A percentile compares a stretch with the other conserved stretches of the same genome.
Conservation (phyloP, 2,329 filamentous ascomycete genomes). For the Pseudohalonectria lignicola region DNA sequence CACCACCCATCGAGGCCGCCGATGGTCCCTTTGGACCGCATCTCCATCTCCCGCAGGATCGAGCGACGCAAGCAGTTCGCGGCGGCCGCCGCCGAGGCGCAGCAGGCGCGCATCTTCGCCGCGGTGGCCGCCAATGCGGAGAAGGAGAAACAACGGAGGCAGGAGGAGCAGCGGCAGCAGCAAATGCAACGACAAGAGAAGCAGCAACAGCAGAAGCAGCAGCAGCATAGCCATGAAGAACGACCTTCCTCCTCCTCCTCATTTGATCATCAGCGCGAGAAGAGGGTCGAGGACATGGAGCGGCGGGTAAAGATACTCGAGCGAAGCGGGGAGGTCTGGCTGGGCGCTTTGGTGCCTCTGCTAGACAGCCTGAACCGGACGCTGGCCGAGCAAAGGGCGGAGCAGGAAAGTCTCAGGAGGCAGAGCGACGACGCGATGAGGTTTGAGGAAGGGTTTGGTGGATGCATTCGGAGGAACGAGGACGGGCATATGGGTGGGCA, state of each 20-base stretch:
- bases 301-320: constrained; percentile 1
- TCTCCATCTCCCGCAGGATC: constrained; percentile 2
- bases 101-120: constrained; percentile 1
- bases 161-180: neutral
- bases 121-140: neutral
- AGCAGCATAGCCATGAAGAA: neutral
- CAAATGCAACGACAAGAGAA: too few species aligned
- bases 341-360: constrained; percentile 1
- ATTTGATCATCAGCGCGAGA: neutral
- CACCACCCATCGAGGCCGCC: too few species aligned
- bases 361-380: neutral
- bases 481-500: too few species aligned
- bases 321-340: constrained; percentile 2
- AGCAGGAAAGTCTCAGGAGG: neutral
- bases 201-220: neutral
- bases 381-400: neutral
- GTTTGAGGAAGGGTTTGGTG: too few species aligned
- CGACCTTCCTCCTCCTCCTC: too few species aligned
- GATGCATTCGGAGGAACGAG: too few species aligned
- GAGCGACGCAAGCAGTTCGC: constrained; percentile 3
- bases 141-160: neutral
- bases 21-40: too few species aligned
- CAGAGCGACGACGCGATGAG: too few species aligned
- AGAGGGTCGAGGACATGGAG: constrained; percentile 2
- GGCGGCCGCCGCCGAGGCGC: neutral